Evolutionary conservation across 2,329 filamentous ascomycete genomes (phyloP).

Genomic region (Anthostomella pinea): DNA sequence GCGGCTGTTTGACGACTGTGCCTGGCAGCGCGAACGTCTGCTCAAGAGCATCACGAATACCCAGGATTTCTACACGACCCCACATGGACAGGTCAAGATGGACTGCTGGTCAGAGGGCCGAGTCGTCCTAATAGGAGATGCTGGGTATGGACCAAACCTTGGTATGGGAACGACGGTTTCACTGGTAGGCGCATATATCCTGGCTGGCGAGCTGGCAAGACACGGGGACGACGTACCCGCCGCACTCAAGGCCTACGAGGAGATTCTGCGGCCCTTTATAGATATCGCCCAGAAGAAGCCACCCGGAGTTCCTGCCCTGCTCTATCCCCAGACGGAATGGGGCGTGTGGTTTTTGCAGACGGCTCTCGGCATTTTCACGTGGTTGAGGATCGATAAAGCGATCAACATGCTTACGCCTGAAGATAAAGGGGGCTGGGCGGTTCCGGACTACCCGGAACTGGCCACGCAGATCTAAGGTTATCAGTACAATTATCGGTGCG

Average conservation of each 20-base stretch:
- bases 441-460: conserved; percentile 25
- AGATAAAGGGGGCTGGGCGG: conserved; percentile 16
- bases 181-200: conserved; percentile 12
- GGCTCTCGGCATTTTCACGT: conserved; percentile 20
- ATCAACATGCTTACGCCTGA: conserved; percentile 14
- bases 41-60: too few species aligned
- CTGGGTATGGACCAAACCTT: conserved; percentile 11
- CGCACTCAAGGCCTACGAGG: conserved; percentile 9
- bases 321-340: conserved; percentile 1
- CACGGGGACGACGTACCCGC: conserved; percentile 7
- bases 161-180: conserved; percentile 12
- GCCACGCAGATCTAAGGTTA: too few species aligned
- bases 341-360: conserved; percentile 24
- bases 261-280: conserved; percentile 5
- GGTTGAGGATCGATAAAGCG: conserved; percentile 18
- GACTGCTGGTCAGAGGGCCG: conserved; percentile 9
- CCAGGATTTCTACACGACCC: conserved; percentile 13
- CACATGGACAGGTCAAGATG: conserved; percentile 13
- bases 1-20: too few species aligned
- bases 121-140: conserved; percentile 16
- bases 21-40: too few species aligned
- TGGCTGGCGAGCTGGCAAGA: conserved; percentile 13
- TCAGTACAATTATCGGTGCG: too few species aligned
- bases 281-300: conserved; percentile 8
- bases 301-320: not conserved